phyloP scores from a whole-genome alignment of 805 yeast species.

The Candida arabinofermentans region DNA sequence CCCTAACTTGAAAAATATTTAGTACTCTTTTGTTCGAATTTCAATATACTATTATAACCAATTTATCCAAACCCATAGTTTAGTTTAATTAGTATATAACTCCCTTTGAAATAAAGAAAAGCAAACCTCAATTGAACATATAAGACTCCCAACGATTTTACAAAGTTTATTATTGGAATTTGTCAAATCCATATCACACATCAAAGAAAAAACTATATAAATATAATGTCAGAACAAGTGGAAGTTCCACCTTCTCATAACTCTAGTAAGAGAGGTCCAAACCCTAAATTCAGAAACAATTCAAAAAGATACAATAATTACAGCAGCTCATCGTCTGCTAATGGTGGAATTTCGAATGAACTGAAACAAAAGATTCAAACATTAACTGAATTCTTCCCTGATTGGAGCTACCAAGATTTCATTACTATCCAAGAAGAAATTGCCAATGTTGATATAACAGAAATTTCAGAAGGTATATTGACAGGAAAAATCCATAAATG shows the following conservation, averaged over 20 bases:
- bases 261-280: conserved; percentile 18
- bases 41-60: not conserved
- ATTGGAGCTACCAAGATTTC: conserved; percentile 88
- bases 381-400: conserved; percentile 85
- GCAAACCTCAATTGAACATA: not conserved
- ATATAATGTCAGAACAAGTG: conserved; percentile 30
- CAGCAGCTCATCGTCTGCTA: conserved; percentile 18
- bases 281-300: conserved; percentile 38
- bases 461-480: conserved; percentile 81
- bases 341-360: conserved; percentile 17
- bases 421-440: conserved; percentile 70
- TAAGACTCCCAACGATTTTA: no score
- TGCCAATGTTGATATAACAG: conserved; percentile 60
- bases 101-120: not conserved
- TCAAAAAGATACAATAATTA: conserved; percentile 38
- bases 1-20: not conserved
- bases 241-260: conserved; percentile 16
- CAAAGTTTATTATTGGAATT: no score
- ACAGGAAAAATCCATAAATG: conserved; percentile 88
- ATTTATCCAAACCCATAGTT: not conserved
- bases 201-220: conserved; percentile 18
- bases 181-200: no score
- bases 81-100: not conserved
- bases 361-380: conserved; percentile 43
- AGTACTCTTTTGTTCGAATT: not conserved